Base-by-base conservation (phyloP, 2,329 filamentous ascomycete species). In the Xylariaceae sp. region DNA sequence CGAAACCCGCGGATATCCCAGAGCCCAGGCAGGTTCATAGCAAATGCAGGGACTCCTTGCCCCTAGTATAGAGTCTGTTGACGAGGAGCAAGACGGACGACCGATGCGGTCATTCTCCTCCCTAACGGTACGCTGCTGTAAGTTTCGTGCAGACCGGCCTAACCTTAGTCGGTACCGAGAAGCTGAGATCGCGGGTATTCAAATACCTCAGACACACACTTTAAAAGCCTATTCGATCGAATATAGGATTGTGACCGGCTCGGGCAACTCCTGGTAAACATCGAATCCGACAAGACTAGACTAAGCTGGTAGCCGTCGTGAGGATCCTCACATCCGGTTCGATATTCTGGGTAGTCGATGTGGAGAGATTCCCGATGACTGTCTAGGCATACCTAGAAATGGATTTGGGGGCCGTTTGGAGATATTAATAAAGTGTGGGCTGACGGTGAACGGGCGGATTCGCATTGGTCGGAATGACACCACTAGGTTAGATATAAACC, bases 321-420 rank as follows among this genome's bases (percentile, higher is more conserved):
- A 32, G 37, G 27, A 56, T 53, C 40, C 47, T 47, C 37, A 34
- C 42, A 29, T 31, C 46, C 29, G 42, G n/a, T 35, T 53, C 19
- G 50, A 54, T 57, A 59, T 59, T 59, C 55, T 48, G 40, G 50
- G 54, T 46, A 45, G 3, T 11, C 8, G 35, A 11, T 37, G 12
- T 37, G 35, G 35, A 37, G 8, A 11, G 3, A 37, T 9, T 37
- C 35, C 35, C 12, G n/a, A 19, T 12, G 35, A 12, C 35, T 12
- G 32, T 34, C 5, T 5, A 34, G 35, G 35, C 35, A 11, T 37
- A 34, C 32, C 32, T 11, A 3, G 8, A 11, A 37, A 37, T 49
- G 56, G 54, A 56, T 56, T 55, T 40, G 57, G 57, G 57, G 57
- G 50, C 52, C 29, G 57, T 60, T 60, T 58, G 55, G 43, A 43